Base-by-base conservation (phyloP, 2,329 filamentous ascomycete genomes). In the Furcasterigmium sp. region DNA sequence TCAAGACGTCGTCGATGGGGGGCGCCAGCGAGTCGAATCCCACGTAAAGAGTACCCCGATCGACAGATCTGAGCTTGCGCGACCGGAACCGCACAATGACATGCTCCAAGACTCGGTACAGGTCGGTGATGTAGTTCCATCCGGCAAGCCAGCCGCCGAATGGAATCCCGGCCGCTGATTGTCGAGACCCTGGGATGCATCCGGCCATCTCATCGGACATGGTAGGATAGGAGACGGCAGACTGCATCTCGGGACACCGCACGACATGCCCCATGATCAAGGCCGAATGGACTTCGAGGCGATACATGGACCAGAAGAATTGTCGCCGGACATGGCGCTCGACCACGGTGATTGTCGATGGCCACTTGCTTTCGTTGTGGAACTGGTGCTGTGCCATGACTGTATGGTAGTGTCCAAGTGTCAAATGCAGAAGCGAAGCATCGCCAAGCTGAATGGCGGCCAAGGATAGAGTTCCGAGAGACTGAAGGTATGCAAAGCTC, bases 51-150 rank as follows among this genome's bases (percentile, higher is more conserved):
- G 13, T 39, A 26, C 28, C 48, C 28, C 11, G 47, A 41, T 17
- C 46, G 45, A 39, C 45, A 43, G 21, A 50, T 46, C 8, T 44
- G 39, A 23, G 35, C 34, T 37, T 49, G 41, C 32, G 42, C 28
- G 51, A 50, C 13, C 56, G 47, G 42, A 55, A 51, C 10, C 51
- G 54, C n/a, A 49, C 55, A 36, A 63, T 46, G 10, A 67, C 69
- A 48, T 80, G 73, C 51, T 80, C 76, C 14, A 80, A 57, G 8
- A 79, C 64, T 5, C 75, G 69, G 51, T 78, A 80, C 0, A 80
- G 57, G 51, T 79, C 75, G 1, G 73, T 77, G 7, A 69, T 73
- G 45, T 77, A 78, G 54, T 79, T 80, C 73, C 73, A 79, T 15
- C 76, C 76, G 34, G 66, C 64, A 8, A 80, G 57, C 76, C 76